A percentile compares a stretch with the other conserved stretches of the same genome.
Evolutionary conservation across 768 basidiomycete genomes (phyloP).

Genomic region (Suillus subluteus): DNA sequence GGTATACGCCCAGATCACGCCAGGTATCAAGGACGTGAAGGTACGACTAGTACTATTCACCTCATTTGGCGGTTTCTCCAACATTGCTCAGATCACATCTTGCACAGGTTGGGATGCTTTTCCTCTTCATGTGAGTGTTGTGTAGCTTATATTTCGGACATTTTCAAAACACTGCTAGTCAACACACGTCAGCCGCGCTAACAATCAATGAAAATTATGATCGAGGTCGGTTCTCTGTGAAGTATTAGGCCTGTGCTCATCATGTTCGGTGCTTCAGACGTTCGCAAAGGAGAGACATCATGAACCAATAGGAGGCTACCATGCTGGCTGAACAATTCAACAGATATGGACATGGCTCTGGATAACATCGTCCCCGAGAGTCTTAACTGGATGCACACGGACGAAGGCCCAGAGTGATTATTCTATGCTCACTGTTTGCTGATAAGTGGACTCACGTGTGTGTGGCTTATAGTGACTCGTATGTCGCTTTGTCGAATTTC

Average conservation of each 20-base stretch:
- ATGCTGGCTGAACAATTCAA: constrained; percentile 38
- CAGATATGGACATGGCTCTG: constrained; percentile 95
- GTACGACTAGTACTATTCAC: constrained; percentile 37
- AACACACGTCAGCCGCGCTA: constrained; percentile 79
- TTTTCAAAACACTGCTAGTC: constrained; percentile 44
- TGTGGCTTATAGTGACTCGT: constrained; percentile 67
- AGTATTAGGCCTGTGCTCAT: constrained; percentile 4
- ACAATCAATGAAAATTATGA: constrained; percentile 93
- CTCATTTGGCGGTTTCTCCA: not conserved
- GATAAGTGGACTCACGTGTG: constrained; percentile 13
- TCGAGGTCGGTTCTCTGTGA: constrained; percentile 48
- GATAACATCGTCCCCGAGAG: constrained; percentile 87
- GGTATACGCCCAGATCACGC: constrained; percentile 63
- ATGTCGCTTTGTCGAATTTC: constrained; percentile 29
- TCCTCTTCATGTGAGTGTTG: constrained; percentile 77
- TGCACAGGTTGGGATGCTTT: constrained; percentile 81
- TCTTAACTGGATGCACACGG: constrained; percentile 82
- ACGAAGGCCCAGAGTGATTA: constrained; percentile 90
- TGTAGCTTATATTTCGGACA: constrained; percentile 6
- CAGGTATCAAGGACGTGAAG: constrained; percentile 70
- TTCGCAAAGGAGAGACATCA: constrained; percentile 43
- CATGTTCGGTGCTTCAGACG: constrained; percentile 33
- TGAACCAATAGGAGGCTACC: constrained; percentile 5
- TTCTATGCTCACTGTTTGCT: constrained; percentile 9
- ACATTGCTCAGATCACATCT: constrained; percentile 1